Conservation (phyloP, 2,329 filamentous ascomycete genomes). For the Ophiostoma ulmi region DNA sequence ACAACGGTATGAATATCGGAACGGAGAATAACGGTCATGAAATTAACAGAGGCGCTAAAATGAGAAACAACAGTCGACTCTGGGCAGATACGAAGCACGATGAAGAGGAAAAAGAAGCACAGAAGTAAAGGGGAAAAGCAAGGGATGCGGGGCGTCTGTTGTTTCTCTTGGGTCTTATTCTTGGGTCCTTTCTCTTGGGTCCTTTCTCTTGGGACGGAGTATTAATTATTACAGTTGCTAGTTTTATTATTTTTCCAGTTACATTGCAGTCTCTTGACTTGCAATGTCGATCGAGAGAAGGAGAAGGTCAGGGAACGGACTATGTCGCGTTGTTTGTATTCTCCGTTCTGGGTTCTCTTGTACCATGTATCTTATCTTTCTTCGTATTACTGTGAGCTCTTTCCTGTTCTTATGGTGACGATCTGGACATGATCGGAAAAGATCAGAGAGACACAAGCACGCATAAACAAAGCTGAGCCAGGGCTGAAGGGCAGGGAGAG, state of each 20-base stretch:
- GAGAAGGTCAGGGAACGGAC: neutral
- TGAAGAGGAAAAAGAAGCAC: neutral
- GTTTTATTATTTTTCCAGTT: neutral
- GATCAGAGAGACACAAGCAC: neutral
- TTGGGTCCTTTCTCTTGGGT: too few relatives aligned
- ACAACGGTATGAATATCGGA: neutral
- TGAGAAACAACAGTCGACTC: neutral
- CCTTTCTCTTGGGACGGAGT: conserved; percentile 1
- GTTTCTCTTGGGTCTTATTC: neutral
- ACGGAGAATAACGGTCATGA: neutral
- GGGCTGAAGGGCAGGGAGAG: conserved; percentile 11
- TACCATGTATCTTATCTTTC: neutral
- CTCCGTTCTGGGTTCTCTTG: neutral
- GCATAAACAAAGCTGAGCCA: neutral
- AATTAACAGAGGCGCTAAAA: neutral
- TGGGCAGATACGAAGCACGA: neutral
- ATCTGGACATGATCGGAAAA: neutral
- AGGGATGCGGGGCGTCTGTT: neutral
- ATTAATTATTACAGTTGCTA: neutral
- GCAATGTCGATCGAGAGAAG: neutral
- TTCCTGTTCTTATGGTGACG: neutral
- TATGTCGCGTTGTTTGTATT: neutral
- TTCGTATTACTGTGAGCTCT: neutral
- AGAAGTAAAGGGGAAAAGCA: neutral
- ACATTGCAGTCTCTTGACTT: neutral